Percentiles rank a stretch among this genome's conserved stretches.
These are phyloP conservation scores for Gynandropsis gynandra DNA, from an alignment of 345 rosid species.

Conservation along the genomic window DNA sequence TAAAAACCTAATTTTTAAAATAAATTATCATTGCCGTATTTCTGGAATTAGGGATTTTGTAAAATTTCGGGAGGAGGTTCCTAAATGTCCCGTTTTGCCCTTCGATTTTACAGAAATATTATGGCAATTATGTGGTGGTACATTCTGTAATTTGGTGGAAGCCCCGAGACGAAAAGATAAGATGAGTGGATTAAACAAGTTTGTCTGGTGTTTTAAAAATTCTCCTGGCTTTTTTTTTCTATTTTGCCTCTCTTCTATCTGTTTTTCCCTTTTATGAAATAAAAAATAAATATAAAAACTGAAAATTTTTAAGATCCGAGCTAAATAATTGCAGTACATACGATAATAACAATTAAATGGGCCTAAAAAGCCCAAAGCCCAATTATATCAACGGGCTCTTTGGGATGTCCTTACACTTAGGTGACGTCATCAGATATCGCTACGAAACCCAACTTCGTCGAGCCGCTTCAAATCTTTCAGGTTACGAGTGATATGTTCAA, in stretches of 20 bases:
- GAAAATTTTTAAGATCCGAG: too few species aligned
- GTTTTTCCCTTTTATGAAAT: not conserved
- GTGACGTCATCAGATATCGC: too few species aligned
- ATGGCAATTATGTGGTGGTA: constrained; percentile 5
- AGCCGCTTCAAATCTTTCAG: not conserved
- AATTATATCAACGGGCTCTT: too few species aligned
- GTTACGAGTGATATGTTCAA: not conserved
- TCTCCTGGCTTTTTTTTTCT: too few species aligned
- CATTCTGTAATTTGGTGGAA: constrained; percentile 19
- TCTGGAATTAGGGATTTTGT: not conserved
- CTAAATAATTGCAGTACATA: too few species aligned
- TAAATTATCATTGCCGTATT: not conserved
- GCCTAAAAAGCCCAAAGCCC: not conserved
- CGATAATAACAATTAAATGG: too few species aligned
- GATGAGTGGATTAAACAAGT: not conserved
- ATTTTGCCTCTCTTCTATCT: not conserved
- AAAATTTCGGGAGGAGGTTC: not conserved
- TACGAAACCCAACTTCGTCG: too few species aligned
- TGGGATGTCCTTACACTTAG: too few species aligned
- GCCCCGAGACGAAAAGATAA: constrained; percentile 7
- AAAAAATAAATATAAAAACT: not conserved
- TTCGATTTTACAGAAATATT: constrained; percentile 1
- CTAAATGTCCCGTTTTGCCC: constrained; percentile 15
- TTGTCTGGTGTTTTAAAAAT: constrained; percentile 4
- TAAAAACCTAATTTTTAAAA: too few species aligned